Conservation (phyloP, 2,329 filamentous ascomycete genomes). For the Balansia obtecta region DNA sequence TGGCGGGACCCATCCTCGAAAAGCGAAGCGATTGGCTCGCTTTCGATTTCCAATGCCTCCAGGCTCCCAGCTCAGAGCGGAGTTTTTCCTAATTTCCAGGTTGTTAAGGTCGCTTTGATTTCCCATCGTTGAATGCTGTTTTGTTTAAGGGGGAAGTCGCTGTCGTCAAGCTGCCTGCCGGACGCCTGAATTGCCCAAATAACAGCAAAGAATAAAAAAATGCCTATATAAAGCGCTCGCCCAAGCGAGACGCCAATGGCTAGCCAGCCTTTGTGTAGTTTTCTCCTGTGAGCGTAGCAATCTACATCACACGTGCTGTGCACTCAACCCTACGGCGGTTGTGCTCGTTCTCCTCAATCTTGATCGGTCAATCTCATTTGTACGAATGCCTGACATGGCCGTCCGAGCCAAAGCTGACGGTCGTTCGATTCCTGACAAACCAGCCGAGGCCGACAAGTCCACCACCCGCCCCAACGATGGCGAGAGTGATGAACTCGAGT, state of each 20-base stretch:
- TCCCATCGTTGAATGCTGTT: conserved; percentile 12
- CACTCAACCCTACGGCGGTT: too few species aligned
- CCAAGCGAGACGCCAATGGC: not conserved
- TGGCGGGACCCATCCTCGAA: not conserved
- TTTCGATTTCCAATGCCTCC: not conserved
- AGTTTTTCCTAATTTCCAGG: too few species aligned
- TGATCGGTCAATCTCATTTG: too few species aligned
- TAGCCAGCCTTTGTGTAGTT: too few species aligned
- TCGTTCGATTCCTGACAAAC: not conserved
- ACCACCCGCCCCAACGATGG: not conserved
- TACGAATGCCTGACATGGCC: not conserved
- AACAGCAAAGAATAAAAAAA: too few species aligned
- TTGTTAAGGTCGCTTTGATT: conserved; percentile 3
- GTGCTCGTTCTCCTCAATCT: too few species aligned
- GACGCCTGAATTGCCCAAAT: not conserved
- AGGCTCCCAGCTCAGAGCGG: too few species aligned
- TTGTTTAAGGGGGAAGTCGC: not conserved
- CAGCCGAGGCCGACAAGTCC: not conserved
- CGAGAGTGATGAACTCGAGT: conserved; percentile 47
- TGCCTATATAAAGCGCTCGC: not conserved
- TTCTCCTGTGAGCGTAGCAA: too few species aligned
- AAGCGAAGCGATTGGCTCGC: conserved; percentile 14
- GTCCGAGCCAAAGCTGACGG: not conserved
- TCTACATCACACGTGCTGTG: too few species aligned
- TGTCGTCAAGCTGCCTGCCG: not conserved